Base-by-base conservation (phyloP, 192 early-diverging fungal species). In the Coemansia sp. region DNA sequence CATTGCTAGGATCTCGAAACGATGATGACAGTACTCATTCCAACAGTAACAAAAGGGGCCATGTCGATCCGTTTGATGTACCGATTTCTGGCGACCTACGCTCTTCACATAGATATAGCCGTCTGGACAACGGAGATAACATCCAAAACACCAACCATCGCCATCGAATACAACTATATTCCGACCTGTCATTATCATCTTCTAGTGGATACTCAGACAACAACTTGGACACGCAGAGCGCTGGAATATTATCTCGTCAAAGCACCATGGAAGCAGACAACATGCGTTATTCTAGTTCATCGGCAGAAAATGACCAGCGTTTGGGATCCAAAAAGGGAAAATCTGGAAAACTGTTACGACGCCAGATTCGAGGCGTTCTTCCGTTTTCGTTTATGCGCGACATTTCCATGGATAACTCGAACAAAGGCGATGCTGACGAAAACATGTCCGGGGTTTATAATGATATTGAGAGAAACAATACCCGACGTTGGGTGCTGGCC, bases 341-440 rank as follows among this genome's bases (percentile, higher is more conserved):
- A 40, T 61, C 71, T 7, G 56, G 56, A 18, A 65, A 65, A 49
- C 67, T 80, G 11, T 70, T 70, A 15, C 73, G 74, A 23, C 66
- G 61, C 38, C 70, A 81, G 56, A 81, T 81, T 50, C 79, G 79
- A 18, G 79, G 74, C 11, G 62, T 81, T 5, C 53, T 81, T 48
- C 79, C 79, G 11, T 81, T 81, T 52, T 81, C 79, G 43, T 81
- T 81, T 69, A 75, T 81, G 64, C 70, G 74, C 16, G 79, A 75
- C 19, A 41, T 81, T 32, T 37, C 65, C 41, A 43, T 50, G 21
- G 63, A 67, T n/a, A 67, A 71, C 15, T 39, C 42, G n/a, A 21
- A 26, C 13, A 69, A 71, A 54, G 68, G 71, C 19, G 26, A 68
- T 1, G 73, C 69, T 37, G 68, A 75, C 12, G 59, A 64, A 18